Evolutionary conservation across 139 green algal species (phyloP), one percentile per base, ranked within the genome.

Genomic region (Auxenochlorella pyrenoidosa): DNA sequence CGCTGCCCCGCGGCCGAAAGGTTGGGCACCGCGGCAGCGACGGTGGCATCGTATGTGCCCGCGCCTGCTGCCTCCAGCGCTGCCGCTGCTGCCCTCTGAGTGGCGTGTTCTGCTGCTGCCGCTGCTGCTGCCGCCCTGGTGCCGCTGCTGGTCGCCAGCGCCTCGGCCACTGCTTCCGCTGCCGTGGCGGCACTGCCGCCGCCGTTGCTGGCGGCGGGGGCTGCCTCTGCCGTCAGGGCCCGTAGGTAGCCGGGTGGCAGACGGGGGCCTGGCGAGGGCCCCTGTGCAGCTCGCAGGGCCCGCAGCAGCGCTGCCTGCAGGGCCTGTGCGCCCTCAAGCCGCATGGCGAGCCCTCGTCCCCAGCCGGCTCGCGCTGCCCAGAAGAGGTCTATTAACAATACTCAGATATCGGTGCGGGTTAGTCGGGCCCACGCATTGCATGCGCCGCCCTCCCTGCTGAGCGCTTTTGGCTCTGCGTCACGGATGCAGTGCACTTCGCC

Each of bases 141-240:
- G 41, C 68, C n/a, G 41, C 51, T 8, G 71, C 38, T 26, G 32
- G 41, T 41, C 3, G 73, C 73, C 8, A 22, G 10, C 54, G 10
- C 54, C 16, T 63, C 54, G 3, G 22, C 43, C 36, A 26, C 79
- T 40, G 79, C 79, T 18, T 43, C 78, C 68, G 78, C 24, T 30
- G 66, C 83, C 66, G 44, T 79, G 41, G 82, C 66, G n/a, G 43
- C 77, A 19, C 41, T 13, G 22, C 71, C 13, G 63, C 40, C 82
- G 75, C 32, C 28, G 24, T 1, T 26, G 59, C n/a, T 43, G 60
- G 30, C 71, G 44, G 76, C 60, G 32, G 41, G 59, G 36, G 75
- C 85, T 18, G 85, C 85, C 59, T 89, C 85, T 5, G 85, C 85
- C 4, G 79, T 73, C 47, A 89, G 51, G 0, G 85, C 75, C 18